Evolutionary conservation across 169 alveolate species (phyloP), one percentile per base, ranked within the genome.

Genomic region (Plasmodium adleri): DNA sequence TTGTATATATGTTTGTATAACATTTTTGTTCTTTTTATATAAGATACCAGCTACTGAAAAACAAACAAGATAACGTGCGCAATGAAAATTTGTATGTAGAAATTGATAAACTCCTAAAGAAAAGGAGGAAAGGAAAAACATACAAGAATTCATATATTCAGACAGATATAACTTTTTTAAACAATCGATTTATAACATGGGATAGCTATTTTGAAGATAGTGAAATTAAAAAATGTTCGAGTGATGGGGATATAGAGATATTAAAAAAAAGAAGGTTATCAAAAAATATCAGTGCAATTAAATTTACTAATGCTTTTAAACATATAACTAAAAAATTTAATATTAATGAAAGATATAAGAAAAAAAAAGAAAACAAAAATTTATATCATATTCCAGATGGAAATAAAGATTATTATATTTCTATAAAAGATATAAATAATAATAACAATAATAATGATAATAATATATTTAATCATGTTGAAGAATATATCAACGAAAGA

Each of bases 161-260:
- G 63, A 78, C 89, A 8, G 76, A 64, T 47, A 66, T 78, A 56
- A 78, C 68, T 15, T 78, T 78, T 66, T 12, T 50, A 22, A 78
- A 70, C 56, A 75, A 72, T 24, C 50, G 50, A 22, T 78, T 78
- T 15, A 1, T 39, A 24, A 78, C 22, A 15, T 78, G 89, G 78
- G 89, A 66, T 9, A 39, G 78, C 3, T 78, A 78, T n/a, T 78
- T 78, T 45, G 89, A 78, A 49, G 67, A 64, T 47, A 49, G 43
- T 15, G 73, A 52, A 6, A 47, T 47, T 32, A 50, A 50, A 2
- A 64, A 70, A 66, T 26, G 47, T 49, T 50, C 89, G 3, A 78
- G 89, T 70, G 89, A 78, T 28, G 76, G 78, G 7, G 89, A 64
- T 28, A 6, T 66, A 3, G 89, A 78, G n/a, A n/a, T 26, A 5